A percentile compares a stretch with the other conserved stretches of the same genome.
phyloP scores from a whole-genome alignment of 2,329 filamentous ascomycete species.

The Aspergillus flavus region DNA sequence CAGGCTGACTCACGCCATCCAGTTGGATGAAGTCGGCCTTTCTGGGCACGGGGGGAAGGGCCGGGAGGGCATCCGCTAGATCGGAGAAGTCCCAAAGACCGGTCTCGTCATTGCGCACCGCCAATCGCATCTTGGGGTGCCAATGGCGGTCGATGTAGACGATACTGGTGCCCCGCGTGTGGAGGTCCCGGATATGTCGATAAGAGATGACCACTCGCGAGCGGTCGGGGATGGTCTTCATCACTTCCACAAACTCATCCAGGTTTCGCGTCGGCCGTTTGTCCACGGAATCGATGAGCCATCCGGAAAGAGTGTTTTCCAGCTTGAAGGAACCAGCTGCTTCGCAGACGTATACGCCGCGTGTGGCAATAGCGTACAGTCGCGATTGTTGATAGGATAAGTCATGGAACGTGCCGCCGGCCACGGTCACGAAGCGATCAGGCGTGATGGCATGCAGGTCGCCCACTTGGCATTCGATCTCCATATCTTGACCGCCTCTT shows the following conservation, averaged over 20 bases:
- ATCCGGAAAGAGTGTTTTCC: slow-evolving; percentile 86
- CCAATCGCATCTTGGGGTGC: slow-evolving; percentile 91
- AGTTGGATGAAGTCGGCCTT: slow-evolving; percentile 91
- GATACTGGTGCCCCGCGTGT: slow-evolving; percentile 91
- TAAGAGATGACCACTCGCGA: slow-evolving; percentile 91
- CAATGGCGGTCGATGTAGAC: slow-evolving; percentile 93
- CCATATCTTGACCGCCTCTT: slow-evolving; percentile 82
- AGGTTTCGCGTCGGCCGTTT: slow-evolving; percentile 89
- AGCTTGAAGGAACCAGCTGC: slow-evolving; percentile 93
- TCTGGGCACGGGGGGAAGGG: slow-evolving; percentile 69
- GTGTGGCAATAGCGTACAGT: slow-evolving; percentile 86
- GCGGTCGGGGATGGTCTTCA: slow-evolving; percentile 79
- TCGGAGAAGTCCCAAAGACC: slow-evolving; percentile 95
- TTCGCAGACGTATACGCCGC: slow-evolving; percentile 94
- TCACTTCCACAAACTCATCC: slow-evolving; percentile 84
- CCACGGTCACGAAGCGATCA: slow-evolving; percentile 91
- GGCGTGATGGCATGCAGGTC: slow-evolving; percentile 94
- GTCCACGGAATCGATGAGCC: slow-evolving; percentile 90
- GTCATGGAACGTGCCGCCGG: slow-evolving; percentile 92
- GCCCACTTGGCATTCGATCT: slow-evolving; percentile 81
- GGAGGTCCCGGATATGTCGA: slow-evolving; percentile 90
- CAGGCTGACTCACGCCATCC: slow-evolving; percentile 82
- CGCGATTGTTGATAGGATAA: slow-evolving; percentile 98
- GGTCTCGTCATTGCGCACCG: slow-evolving; percentile 83
- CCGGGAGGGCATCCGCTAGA: slow-evolving; percentile 77